A percentile compares a stretch with the other conserved stretches of the same genome.
Conservation (phyloP, 345 rosid species). For the Salix udensis region DNA sequence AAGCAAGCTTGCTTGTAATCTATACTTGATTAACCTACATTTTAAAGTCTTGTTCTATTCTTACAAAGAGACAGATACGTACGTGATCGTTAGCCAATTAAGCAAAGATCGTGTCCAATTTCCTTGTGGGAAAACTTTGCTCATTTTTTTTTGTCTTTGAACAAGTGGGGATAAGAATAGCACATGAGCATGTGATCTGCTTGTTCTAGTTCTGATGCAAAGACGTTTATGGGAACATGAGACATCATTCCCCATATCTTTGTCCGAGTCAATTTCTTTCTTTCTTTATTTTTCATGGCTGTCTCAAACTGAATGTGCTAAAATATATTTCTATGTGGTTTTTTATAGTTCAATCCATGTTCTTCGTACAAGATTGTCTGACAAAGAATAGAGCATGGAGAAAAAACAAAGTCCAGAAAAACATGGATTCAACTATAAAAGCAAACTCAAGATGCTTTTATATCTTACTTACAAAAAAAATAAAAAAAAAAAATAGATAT, state of each 20-base stretch:
- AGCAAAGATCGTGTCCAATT: background rate
- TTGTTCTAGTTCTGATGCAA: background rate
- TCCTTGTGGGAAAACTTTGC: background rate
- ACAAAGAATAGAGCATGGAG: too few relatives aligned
- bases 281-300: background rate
- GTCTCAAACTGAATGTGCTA: background rate
- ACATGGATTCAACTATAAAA: background rate
- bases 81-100: too few relatives aligned
- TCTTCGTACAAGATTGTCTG: too few relatives aligned
- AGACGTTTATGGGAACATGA: conserved; percentile 12
- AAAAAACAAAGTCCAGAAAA: too few relatives aligned
- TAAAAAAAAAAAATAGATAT: too few relatives aligned
- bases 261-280: conserved; percentile 1
- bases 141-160: background rate
- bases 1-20: background rate
- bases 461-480: background rate
- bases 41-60: background rate
- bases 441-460: background rate
- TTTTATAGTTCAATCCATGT: too few relatives aligned
- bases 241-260: conserved; percentile 26
- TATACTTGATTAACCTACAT: background rate
- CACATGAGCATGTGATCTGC: conserved; percentile 18
- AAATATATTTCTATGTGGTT: background rate
- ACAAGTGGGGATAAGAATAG: background rate
- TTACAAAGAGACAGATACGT: too few relatives aligned